Conservation (phyloP, 2,329 filamentous ascomycete genomes). For the Botryotinia narcissicola region DNA sequence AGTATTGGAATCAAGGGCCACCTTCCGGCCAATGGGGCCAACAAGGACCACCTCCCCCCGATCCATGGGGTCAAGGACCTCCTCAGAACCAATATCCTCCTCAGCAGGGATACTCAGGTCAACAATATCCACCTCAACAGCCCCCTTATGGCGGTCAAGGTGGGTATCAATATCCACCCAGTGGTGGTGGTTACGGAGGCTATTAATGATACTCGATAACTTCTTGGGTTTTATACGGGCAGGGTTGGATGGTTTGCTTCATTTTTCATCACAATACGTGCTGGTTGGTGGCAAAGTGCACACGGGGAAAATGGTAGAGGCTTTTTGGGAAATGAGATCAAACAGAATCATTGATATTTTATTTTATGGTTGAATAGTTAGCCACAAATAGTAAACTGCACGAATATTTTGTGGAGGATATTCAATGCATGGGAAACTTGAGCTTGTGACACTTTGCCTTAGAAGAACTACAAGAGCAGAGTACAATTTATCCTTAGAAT, state of each 20-base stretch:
- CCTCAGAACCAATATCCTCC: constrained; percentile 15
- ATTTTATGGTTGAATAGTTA: not conserved
- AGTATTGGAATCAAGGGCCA: constrained; percentile 21
- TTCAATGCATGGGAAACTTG: not conserved
- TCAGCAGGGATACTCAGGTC: constrained; percentile 5
- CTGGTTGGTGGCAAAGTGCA: not conserved
- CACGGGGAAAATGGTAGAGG: not conserved
- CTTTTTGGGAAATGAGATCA: not conserved
- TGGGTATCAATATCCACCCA: constrained; percentile 10
- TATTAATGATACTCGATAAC: not conserved
- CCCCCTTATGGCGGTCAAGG: constrained; percentile 24
- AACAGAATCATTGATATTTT: not conserved
- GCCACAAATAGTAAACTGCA: not conserved
- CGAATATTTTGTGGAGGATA: not conserved
- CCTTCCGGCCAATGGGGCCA: constrained; percentile 6
- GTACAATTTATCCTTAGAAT: too few species aligned
- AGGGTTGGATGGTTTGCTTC: not conserved
- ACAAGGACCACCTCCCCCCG: constrained; percentile 11
- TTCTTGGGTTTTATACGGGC: not conserved
- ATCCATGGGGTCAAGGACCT: constrained; percentile 13
- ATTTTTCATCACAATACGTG: not conserved
- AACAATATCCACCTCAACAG: constrained; percentile 26
- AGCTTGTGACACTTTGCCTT: too few species aligned
- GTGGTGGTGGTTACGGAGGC: constrained; percentile 13
- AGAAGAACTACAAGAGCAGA: too few species aligned